Base-by-base conservation (phyloP, 108 stramenopile genomes). In the Cylindrotheca closterium region DNA sequence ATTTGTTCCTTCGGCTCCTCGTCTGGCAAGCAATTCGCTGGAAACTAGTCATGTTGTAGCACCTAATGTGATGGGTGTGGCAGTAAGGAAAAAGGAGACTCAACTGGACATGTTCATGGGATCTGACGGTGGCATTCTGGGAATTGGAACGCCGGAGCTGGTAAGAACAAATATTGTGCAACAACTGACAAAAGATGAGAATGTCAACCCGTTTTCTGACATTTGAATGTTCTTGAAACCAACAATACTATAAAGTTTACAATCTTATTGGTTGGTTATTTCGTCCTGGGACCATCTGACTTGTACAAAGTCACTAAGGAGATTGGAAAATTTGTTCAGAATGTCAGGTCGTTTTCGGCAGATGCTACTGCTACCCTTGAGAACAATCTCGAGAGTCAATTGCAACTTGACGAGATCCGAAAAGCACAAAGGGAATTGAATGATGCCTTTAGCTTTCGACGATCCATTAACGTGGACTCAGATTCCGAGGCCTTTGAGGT, bases 251-350 rank as follows among this genome's bases (percentile, higher is more conserved):
- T n/a, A n/a, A n/a, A 83, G 81, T 81, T 81, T 54, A 79, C 85
- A 0, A 91, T 85, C 30, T 51, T 92, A 10, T 68, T 95, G 32
- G 87, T 95, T 3, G 94, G 94, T 12, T 95, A 95, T 75, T 92
- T 95, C 56, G 78, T 95, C 25, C 73, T 95, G 45, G 94, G 94
- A 32, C 91, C 91, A 27, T 75, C 77, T 19, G 94, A 95, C 47
- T 77, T 95, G 51, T 92, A 88, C 84, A 91, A 89, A 71, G 63
- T 92, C 7, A 79, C 81, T 54, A 95, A 95, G 69, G 88, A 92
- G 70, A 82, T 91, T 60, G 94, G 94, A 0, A 89, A 89, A 60
- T 84, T 88, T 62, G 67, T 95, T 47, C 86, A 90, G 75, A 91
- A 92, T 50, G 59, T 91, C 46, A 79, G 88, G 33, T 75, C 85